Conservation (phyloP, 1,139 yeast species). For the Pichia sp. region DNA sequence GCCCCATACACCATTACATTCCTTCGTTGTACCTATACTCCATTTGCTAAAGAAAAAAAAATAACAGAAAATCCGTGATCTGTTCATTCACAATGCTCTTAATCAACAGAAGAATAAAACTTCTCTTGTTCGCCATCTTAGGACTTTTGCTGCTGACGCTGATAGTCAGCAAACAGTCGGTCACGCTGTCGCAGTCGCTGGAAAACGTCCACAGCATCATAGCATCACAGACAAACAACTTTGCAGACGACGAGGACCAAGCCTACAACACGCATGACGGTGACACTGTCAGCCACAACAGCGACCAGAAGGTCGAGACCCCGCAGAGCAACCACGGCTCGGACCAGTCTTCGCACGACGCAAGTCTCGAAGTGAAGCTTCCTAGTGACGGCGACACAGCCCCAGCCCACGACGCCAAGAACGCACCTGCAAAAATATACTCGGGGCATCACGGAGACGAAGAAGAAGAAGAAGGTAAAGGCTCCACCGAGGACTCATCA, state of each 20-base stretch:
- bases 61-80: not conserved
- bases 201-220: not conserved
- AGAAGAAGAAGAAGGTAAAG: too few species aligned
- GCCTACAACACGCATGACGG: not conserved
- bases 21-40: not conserved
- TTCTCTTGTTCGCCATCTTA: not conserved
- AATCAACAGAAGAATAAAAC: not conserved
- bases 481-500: too few species aligned
- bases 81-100: not conserved
- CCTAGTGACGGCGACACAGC: not conserved
- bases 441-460: too few species aligned
- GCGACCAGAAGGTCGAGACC: not conserved
- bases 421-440: not conserved
- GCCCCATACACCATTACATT: too few species aligned
- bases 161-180: not conserved
- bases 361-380: not conserved
- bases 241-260: not conserved
- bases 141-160: not conserved
- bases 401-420: not conserved
- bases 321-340: not conserved
- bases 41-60: not conserved
- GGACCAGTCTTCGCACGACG: not conserved
- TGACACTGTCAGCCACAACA: not conserved
- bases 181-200: not conserved
- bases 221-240: not conserved